phyloP scores from a whole-genome alignment of 768 basidiomycete species.

The Collybiopsis luxurians region DNA sequence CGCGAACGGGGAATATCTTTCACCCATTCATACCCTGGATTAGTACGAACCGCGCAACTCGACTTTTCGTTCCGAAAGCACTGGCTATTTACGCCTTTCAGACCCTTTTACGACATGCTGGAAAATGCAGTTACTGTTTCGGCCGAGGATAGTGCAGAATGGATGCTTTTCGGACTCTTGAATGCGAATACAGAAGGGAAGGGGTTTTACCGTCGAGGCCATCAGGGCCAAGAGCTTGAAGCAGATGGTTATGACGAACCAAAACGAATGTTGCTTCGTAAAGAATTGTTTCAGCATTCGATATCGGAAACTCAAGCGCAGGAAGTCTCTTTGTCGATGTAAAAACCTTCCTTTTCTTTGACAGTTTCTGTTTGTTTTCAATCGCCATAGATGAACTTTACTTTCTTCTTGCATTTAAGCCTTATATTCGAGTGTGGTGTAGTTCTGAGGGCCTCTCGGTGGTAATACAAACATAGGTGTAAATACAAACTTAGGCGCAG shows the following conservation, averaged over 20 bases:
- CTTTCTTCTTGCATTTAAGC: too few species aligned
- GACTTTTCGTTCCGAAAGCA: background rate
- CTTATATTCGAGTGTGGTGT: too few species aligned
- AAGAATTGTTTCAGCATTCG: background rate
- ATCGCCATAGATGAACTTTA: too few species aligned
- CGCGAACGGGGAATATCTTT: background rate
- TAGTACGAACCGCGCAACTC: background rate
- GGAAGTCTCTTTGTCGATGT: too few species aligned
- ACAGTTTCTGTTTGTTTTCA: too few species aligned
- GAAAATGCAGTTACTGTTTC: background rate
- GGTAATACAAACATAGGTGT: too few species aligned
- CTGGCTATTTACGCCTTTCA: background rate
- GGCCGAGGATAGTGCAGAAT: background rate
- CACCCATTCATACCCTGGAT: background rate
- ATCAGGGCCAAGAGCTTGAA: background rate
- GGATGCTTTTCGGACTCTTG: background rate
- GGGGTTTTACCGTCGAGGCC: background rate
- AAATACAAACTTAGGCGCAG: too few species aligned
- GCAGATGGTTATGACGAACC: background rate
- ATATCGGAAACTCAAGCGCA: background rate
- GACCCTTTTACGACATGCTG: background rate
- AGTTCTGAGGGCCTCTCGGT: too few species aligned
- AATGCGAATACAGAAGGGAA: background rate
- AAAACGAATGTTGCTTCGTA: background rate
- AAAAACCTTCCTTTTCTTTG: too few species aligned